Conservation (phyloP, 2,329 filamentous ascomycete species). For the Cercospora canescens region DNA sequence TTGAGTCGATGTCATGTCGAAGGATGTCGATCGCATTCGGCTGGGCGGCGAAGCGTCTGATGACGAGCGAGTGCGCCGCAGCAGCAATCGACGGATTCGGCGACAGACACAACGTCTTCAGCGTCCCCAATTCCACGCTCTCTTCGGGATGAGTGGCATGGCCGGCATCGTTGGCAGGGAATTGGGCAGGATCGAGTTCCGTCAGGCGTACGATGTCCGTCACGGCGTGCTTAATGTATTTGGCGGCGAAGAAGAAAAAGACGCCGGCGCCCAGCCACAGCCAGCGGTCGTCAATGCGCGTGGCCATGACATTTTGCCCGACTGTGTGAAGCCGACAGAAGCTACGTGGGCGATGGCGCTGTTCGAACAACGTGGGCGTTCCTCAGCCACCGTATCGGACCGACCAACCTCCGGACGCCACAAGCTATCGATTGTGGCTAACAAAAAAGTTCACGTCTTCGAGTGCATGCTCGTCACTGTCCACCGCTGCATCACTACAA, state of each 20-base stretch:
- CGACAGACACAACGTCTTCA: conserved; percentile 42
- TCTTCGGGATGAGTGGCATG: conserved; percentile 48
- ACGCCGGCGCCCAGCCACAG: conserved; percentile 52
- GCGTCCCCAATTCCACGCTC: conserved; percentile 42
- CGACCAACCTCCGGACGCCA: background rate
- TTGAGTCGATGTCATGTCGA: conserved; percentile 18
- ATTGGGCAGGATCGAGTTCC: conserved; percentile 65
- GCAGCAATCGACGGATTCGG: conserved; percentile 47
- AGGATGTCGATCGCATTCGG: conserved; percentile 21
- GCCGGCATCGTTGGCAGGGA: conserved; percentile 74
- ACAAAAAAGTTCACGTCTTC: conserved; percentile 24
- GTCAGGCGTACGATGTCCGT: conserved; percentile 63
- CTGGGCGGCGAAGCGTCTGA: conserved; percentile 24
- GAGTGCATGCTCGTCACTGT: background rate
- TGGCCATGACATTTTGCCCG: conserved; percentile 15
- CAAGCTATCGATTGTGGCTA: background rate
- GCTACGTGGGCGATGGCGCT: background rate
- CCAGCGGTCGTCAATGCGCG: conserved; percentile 40
- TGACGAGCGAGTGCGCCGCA: conserved; percentile 33
- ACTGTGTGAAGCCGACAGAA: background rate
- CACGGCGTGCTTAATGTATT: conserved; percentile 60
- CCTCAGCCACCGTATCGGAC: background rate
- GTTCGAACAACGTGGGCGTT: background rate
- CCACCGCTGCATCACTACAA: background rate
- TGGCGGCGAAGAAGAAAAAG: conserved; percentile 60